These are phyloP conservation scores for Domatiomyces catenatus DNA, from an alignment of 2,329 filamentous ascomycete genomes.

Conservation along the genomic window DNA sequence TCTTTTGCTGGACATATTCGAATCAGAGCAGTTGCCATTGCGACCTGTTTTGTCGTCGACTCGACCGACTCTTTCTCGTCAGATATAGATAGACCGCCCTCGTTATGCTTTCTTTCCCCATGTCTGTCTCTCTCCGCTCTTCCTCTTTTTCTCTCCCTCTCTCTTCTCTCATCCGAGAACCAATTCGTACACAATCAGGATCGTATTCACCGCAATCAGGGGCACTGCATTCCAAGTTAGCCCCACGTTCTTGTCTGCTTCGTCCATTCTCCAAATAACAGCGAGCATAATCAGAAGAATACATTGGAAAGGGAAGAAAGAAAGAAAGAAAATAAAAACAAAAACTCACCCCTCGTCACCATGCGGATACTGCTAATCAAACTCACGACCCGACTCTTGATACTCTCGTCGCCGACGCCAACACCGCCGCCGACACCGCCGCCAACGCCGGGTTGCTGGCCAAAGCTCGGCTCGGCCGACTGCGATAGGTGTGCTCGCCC, in stretches of 20 bases:
- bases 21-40: too few species aligned
- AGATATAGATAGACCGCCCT: too few species aligned
- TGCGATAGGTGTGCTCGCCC: conserved; percentile 12
- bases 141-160: not conserved
- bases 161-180: conserved; percentile 46
- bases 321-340: not conserved
- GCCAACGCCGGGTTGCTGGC: not conserved
- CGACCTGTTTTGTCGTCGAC: too few species aligned
- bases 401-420: conserved; percentile 30
- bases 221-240: conserved; percentile 45
- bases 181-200: conserved; percentile 72
- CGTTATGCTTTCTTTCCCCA: too few species aligned
- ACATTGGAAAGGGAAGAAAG: too few species aligned
- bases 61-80: too few species aligned
- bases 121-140: not conserved
- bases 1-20: too few species aligned
- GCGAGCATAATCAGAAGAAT: too few species aligned
- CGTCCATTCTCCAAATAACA: not conserved
- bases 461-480: conserved; percentile 31
- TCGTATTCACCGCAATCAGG: conserved; percentile 64
- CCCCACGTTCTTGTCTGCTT: not conserved
- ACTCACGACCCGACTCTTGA: conserved; percentile 77
- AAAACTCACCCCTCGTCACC: conserved; percentile 64
- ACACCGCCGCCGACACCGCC: conserved; percentile 18
- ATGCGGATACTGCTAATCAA: conserved; percentile 81